Base-by-base conservation (phyloP, 2,329 filamentous ascomycete species). In the Pseudogymnoascus sp. region DNA sequence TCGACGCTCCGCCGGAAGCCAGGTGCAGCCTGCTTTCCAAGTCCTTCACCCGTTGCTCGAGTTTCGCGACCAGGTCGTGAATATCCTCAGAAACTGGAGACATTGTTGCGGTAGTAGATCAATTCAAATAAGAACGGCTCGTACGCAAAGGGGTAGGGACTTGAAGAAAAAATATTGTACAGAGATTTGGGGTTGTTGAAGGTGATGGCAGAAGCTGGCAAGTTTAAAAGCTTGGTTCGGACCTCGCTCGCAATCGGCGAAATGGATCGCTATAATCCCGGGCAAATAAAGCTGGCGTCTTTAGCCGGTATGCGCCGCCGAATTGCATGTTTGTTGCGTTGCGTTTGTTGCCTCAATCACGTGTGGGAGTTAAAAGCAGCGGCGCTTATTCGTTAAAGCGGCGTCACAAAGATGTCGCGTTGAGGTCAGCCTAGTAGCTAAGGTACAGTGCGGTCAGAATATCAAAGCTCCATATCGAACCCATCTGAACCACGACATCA, bases 1-100 rank as follows among this genome's bases (percentile, higher is more conserved):
- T 80, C 65, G 79, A 69, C 42, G 77, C 75, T 69, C 80, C 79
- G 69, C 84, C 82, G 65, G 81, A 79, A 70, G 75, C 74, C 73
- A 76, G 70, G 69, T 77, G 74, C 65, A 95, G 81, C 75, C 86
- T 87, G 73, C 83, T 78, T 78, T 99, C 95, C 69, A 99, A 85
- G 74, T 90, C 84, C 77, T 89, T 87, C 72, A 99, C 89, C 73
- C 93, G 89, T 75, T 85, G 81, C 79, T 97, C 92, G 71, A 99
- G 88, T 79, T 86, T 85, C 75, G 85, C 82, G 76, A 97, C 88
- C 73, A 92, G 85, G 79, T 88, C 85, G 80, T 93, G 92, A 73
- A 97, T 86, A 76, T 92, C 86, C 75, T 95, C 90, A 75, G 90
- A 88, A 78, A 93, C 87, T 75, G 90, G 89, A 78, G 91, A 90